Evolutionary conservation across 345 rosid species (phyloP).

Genomic region (Lagerstroemia speciosa): DNA sequence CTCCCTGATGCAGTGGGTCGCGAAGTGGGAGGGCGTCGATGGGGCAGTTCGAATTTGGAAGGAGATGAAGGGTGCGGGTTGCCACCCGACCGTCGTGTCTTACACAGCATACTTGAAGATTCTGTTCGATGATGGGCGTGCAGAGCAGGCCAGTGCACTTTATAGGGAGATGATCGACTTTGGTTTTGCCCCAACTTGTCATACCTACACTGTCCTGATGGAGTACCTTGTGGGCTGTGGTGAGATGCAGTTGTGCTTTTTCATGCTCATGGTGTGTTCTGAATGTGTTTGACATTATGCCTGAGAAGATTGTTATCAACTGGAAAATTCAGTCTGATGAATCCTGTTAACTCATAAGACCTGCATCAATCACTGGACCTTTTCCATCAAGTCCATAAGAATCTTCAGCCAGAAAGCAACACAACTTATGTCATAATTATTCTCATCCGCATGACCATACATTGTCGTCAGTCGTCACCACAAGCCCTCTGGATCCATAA

Average conservation of each 20-base stretch:
- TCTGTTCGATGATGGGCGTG: constrained; percentile 45
- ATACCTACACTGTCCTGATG: constrained; percentile 79
- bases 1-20: constrained; percentile 74
- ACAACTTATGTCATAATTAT: too few species aligned
- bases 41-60: constrained; percentile 57
- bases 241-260: constrained; percentile 13
- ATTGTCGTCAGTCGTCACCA: too few species aligned
- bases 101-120: constrained; percentile 84
- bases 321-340: neutral
- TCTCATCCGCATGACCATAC: too few species aligned
- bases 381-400: too few species aligned
- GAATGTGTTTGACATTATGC: constrained; percentile 33
- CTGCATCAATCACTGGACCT: neutral
- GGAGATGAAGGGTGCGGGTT: constrained; percentile 52
- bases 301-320: neutral
- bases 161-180: constrained; percentile 62
- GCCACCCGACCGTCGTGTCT: constrained; percentile 55
- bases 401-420: too few species aligned
- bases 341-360: neutral
- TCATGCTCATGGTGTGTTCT: constrained; percentile 12
- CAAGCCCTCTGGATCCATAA: too few species aligned
- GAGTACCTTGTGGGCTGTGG: constrained; percentile 58
- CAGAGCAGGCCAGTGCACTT: constrained; percentile 53
- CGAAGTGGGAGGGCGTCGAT: constrained; percentile 52
- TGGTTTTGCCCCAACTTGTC: constrained; percentile 59